Percentiles rank a stretch among this genome's conserved stretches.
These are phyloP conservation scores for Suillus hirtellus DNA, from an alignment of 768 basidiomycete species.

Conservation along the genomic window DNA sequence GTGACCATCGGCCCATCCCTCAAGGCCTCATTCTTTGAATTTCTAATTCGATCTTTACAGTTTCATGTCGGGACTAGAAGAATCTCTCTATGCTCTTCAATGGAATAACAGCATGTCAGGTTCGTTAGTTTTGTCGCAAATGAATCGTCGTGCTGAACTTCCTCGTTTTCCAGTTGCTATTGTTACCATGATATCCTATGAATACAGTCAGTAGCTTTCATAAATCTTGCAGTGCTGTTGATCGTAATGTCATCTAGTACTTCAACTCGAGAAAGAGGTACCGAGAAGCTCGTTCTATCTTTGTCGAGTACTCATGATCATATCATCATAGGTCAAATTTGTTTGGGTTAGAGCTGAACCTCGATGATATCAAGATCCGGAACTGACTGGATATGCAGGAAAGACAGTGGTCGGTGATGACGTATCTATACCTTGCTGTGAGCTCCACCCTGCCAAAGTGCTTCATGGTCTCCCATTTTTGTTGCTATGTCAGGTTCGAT, in stretches of 20 bases:
- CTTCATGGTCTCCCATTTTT: neutral
- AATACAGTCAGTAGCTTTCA: neutral
- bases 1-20: neutral
- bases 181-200: neutral
- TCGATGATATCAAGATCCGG: too few relatives aligned
- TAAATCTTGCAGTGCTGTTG: neutral
- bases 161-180: neutral
- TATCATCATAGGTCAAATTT: neutral
- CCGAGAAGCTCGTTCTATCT: too few relatives aligned
- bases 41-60: neutral
- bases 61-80: neutral
- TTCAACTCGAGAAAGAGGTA: constrained; percentile 6
- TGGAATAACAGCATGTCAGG: neutral
- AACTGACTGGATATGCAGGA: neutral
- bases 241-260: neutral
- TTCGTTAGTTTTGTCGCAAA: neutral
- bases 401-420: neutral
- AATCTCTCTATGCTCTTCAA: neutral
- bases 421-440: neutral
- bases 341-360: constrained; percentile 1
- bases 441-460: neutral
- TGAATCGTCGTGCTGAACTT: neutral
- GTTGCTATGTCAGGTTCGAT: neutral
- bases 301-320: neutral
- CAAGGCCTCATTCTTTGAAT: neutral